Base-by-base conservation (phyloP, 2,329 filamentous ascomycete genomes). In the Fusarium vanettenii region DNA sequence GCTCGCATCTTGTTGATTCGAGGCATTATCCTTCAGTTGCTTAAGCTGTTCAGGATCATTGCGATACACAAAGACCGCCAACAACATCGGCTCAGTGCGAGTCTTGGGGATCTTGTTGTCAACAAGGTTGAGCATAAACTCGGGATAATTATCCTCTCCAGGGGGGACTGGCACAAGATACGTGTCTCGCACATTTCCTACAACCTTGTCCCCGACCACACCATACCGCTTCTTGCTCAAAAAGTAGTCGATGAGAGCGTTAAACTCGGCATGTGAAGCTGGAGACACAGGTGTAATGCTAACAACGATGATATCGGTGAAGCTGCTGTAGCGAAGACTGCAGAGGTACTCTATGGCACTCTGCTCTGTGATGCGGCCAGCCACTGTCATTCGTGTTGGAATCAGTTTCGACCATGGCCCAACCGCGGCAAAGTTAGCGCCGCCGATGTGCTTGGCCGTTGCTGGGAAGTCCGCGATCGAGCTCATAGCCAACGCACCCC, bases 301-400 rank as follows among this genome's bases (percentile, higher is more conserved):
- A 22, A 97, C 90, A 25, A 98, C 93, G 1, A 95, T 89, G 7
- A 99, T 91, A 79, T 98, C 97, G 3, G 94, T 95, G 60, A 92
- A 92, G 62, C 90, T 89, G 80, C 93, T 96, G 82, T 94, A 97
- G 14, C 95, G 91, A 70, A 98, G 87, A 60, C 94, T 92, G 80
- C 95, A 97, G 0, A 99, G 91, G 79, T 99, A 99, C 71, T 97
- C 94, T 66, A 95, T 95, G 13, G 96, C 97, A 74, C 93, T 93
- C 69, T 93, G 89, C 76, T 94, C 91, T 61, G 94, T 91, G 69
- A 99, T 97, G 20, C 97, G 91, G 1, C 94, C 94, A 57, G 92
- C 92, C 25, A 97, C 92, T 8, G 89, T 91, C 33, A 97, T 86
- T 9, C 87, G 89, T 33, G 89, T 86, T 0, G 95, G 93, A 9